phyloP scores from a whole-genome alignment of 495 filamentous ascomycete species.

The Lophium mytilinum region DNA sequence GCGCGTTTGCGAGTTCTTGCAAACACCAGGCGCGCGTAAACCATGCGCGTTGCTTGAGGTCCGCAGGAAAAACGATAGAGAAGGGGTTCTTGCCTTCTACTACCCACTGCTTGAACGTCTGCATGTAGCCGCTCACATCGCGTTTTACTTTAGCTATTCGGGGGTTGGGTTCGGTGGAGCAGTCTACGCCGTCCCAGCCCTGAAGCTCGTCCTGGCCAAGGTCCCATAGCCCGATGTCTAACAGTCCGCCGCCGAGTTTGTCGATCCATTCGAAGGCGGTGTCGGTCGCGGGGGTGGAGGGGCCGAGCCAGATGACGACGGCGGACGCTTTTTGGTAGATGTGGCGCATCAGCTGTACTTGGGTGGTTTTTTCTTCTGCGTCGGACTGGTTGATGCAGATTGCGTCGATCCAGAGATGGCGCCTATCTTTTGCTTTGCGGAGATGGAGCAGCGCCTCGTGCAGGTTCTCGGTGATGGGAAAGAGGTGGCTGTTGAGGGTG shows the following conservation, averaged over 20 bases:
- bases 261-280: not conserved
- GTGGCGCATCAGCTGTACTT: constrained; percentile 27
- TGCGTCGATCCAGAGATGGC: constrained; percentile 10
- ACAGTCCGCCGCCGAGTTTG: constrained; percentile 2
- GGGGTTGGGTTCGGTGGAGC: no score
- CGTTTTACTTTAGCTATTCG: not conserved
- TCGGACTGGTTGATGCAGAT: constrained; percentile 32
- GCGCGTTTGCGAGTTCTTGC: constrained; percentile 5
- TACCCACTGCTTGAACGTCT: not conserved
- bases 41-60: constrained; percentile 2
- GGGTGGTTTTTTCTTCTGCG: constrained; percentile 16
- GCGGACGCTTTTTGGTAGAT: constrained; percentile 23
- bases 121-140: not conserved
- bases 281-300: constrained; percentile 12
- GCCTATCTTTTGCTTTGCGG: not conserved
- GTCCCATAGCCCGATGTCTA: constrained; percentile 1
- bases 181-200: no score
- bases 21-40: constrained; percentile 8
- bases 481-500: not conserved
- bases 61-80: not conserved
- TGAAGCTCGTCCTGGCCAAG: not conserved
- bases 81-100: not conserved
- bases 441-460: not conserved
- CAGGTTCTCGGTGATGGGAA: not conserved
- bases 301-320: constrained; percentile 32